Evolutionary conservation across 306 rosid genomes (phyloP), one percentile per base, ranked within the genome.

Genomic region (Trifolium fragiferum): DNA sequence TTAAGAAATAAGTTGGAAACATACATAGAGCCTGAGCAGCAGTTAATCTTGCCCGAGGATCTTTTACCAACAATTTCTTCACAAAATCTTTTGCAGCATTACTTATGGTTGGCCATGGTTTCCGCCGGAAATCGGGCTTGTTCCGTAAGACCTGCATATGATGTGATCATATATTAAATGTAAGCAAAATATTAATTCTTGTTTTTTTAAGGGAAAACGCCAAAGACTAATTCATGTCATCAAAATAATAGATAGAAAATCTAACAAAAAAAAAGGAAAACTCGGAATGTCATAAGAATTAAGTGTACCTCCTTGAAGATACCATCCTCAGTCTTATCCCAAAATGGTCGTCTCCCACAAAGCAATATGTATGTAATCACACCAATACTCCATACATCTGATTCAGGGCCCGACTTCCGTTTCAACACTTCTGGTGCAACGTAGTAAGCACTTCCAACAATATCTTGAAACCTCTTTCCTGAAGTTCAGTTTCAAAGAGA

Each of bases 261-360:
- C 68, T 58, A 44, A 64, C 67, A 63, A 77, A 78, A 66, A 35
- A 57, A 61, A 54, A 23, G 46, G 41, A 25, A 72, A 46, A 71
- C 49, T 38, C 23, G 63, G 40, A 50, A 71, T 71, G 74, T 68
- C 53, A 68, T 27, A 58, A 69, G 70, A 78, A 79, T 53, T 76
- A 72, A 81, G 62, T 65, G 40, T 83, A 95, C 99, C 99, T 95
- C 99, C 89, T 92, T 95, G 86, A 95, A 95, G 84, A 95, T 95
- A 77, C 99, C 99, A 85, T 95, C 99, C 85, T 95, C 99, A 0
- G 99, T 95, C 87, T 89, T 95, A 85, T 95, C 98, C 99, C 99
- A 95, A 76, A 95, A 95, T n/a, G 99, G 99, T 3, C 99, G 99
- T 81, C 93, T 89, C 70, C 99, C 99, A 59, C 96, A 90, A 67